Evolutionary conservation across 345 rosid genomes (phyloP).

Genomic region (Leavenworthia alabamica): DNA sequence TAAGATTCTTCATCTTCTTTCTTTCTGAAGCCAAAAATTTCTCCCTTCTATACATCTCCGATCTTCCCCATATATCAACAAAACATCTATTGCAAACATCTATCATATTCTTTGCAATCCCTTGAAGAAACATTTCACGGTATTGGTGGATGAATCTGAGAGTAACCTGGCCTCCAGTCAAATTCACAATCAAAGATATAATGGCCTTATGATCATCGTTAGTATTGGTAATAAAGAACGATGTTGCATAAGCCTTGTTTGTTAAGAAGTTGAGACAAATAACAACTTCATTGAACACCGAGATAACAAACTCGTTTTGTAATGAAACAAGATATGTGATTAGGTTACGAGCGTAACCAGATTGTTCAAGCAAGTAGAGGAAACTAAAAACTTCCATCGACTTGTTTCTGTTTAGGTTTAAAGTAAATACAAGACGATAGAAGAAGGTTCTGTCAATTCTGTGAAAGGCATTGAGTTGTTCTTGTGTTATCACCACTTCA

Average conservation of each 20-base stretch:
- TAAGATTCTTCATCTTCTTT: background rate
- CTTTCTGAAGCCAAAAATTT: background rate
- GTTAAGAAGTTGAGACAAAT: slow-evolving; percentile 33
- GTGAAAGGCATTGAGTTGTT: slow-evolving; percentile 47
- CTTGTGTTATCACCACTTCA: slow-evolving; percentile 5
- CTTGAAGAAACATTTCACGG: slow-evolving; percentile 17
- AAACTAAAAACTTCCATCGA: slow-evolving; percentile 45
- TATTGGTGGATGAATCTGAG: slow-evolving; percentile 34
- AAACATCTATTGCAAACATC: slow-evolving; percentile 46
- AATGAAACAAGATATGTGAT: slow-evolving; percentile 12
- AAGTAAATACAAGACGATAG: slow-evolving; percentile 35
- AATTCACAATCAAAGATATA: slow-evolving; percentile 20
- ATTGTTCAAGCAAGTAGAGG: slow-evolving; percentile 51
- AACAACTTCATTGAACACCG: slow-evolving; percentile 45
- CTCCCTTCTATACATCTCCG: background rate
- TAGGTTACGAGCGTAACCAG: slow-evolving; percentile 1
- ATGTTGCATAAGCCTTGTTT: background rate
- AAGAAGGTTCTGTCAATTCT: slow-evolving; percentile 44
- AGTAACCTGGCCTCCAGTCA: slow-evolving; percentile 29
- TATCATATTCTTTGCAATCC: slow-evolving; percentile 13
- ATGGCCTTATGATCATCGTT: background rate
- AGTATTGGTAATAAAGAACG: background rate
- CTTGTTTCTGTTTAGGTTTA: slow-evolving; percentile 37
- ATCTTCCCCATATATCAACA: slow-evolving; percentile 25
- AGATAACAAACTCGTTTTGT: slow-evolving; percentile 30